Evolutionary conservation across 306 rosid species (phyloP).

Genomic region (Lathyrus oleraceus): DNA sequence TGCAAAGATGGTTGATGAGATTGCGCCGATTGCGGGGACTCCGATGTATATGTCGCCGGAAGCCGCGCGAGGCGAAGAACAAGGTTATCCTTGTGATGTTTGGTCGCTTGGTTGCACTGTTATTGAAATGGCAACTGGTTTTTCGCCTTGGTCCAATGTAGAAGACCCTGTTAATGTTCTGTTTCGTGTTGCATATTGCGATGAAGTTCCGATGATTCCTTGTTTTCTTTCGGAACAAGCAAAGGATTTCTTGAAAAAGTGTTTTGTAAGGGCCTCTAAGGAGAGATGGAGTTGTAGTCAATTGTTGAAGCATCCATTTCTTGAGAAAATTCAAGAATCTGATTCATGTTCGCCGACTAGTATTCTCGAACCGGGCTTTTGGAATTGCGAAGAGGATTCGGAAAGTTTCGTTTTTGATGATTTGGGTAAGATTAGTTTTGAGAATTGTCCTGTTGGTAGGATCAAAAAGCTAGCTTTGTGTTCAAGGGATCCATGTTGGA

Average conservation of each 20-base stretch:
- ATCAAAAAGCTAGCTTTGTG: constrained; percentile 56
- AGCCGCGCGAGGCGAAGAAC: constrained; percentile 86
- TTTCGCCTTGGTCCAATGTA: constrained; percentile 67
- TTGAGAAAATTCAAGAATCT: constrained; percentile 49
- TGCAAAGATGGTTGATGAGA: constrained; percentile 43
- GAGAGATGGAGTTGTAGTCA: constrained; percentile 76
- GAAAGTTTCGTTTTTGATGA: constrained; percentile 15
- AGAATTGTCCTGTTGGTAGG: constrained; percentile 48
- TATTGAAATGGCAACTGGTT: constrained; percentile 73
- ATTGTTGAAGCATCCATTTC: constrained; percentile 77
- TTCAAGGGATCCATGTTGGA: constrained; percentile 62
- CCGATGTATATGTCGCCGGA: constrained; percentile 96
- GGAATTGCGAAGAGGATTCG: constrained; percentile 67
- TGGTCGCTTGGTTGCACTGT: constrained; percentile 96
- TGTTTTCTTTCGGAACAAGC: constrained; percentile 69
- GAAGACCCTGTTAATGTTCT: constrained; percentile 61
- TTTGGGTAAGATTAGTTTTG: constrained; percentile 28
- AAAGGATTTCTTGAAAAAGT: constrained; percentile 76
- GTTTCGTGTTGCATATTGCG: constrained; percentile 65
- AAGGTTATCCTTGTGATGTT: constrained; percentile 68
- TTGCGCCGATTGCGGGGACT: constrained; percentile 53
- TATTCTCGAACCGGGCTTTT: constrained; percentile 71
- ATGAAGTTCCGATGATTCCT: constrained; percentile 70
- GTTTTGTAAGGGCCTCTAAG: constrained; percentile 69
- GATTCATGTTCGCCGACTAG: constrained; percentile 79